Percentiles rank a stretch among this genome's conserved stretches.
These are phyloP conservation scores for Rhipidocladum racemiflorum DNA, from an alignment of 176 grass and related monocot genomes.

Conservation along the genomic window DNA sequence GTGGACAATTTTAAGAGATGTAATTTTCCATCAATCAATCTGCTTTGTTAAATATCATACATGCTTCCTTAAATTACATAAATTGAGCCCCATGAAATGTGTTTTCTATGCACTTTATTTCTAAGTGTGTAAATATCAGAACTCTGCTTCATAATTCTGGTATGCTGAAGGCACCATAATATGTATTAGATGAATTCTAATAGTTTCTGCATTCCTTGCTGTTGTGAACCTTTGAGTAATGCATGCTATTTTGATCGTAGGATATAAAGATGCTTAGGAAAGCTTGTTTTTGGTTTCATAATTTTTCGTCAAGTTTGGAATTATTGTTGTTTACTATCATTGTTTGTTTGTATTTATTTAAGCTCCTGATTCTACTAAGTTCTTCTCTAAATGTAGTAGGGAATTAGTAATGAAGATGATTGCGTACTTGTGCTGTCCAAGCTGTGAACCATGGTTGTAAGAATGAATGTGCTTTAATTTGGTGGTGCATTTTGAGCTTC, in stretches of 20 bases:
- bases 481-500: too few relatives aligned
- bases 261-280: not conserved
- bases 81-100: not conserved
- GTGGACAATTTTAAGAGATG: too few relatives aligned
- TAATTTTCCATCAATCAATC: too few relatives aligned
- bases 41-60: too few relatives aligned
- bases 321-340: not conserved
- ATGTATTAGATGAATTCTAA: not conserved
- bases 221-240: constrained; percentile 16
- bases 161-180: not conserved
- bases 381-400: not conserved
- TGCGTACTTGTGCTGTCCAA: not conserved
- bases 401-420: constrained; percentile 1
- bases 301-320: not conserved
- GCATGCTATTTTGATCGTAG: not conserved
- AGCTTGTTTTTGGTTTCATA: constrained; percentile 1
- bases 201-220: not conserved
- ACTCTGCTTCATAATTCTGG: not conserved
- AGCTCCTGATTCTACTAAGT: not conserved
- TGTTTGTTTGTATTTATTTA: not conserved
- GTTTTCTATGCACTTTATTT: not conserved
- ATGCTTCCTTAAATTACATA: constrained; percentile 6
- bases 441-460: constrained; percentile 6
- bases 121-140: not conserved
- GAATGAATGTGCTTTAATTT: too few relatives aligned